phyloP scores from a whole-genome alignment of 345 rosid species.

The Citrus mangshanensis region DNA sequence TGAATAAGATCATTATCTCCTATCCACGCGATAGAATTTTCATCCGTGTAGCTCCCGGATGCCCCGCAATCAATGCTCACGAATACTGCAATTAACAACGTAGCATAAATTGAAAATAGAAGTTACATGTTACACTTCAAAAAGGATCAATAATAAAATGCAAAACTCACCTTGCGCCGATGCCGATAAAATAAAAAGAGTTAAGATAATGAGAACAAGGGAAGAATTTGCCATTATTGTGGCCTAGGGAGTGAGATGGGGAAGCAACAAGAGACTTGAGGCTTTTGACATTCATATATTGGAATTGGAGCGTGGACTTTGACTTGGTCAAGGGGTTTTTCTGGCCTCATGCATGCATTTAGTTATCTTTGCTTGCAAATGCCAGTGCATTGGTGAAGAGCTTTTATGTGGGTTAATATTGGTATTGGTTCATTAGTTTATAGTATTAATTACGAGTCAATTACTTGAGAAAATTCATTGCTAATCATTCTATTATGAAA shows the following conservation, averaged over 20 bases:
- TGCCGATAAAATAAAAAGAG: slow-evolving; percentile 17
- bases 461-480: too few species aligned
- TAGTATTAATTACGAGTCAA: too few species aligned
- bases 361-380: neutral
- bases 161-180: slow-evolving; percentile 21
- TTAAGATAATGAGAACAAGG: slow-evolving; percentile 13
- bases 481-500: too few species aligned
- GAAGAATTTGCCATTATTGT: slow-evolving; percentile 8
- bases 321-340: neutral
- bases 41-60: slow-evolving; percentile 18
- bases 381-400: neutral
- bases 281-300: neutral
- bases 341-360: neutral
- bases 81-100: slow-evolving; percentile 5
- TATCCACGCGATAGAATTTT: slow-evolving; percentile 14
- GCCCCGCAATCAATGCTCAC: slow-evolving; percentile 37
- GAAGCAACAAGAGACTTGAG: neutral
- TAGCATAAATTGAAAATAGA: neutral
- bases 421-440: too few species aligned
- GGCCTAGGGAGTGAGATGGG: neutral
- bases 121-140: neutral
- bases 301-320: neutral
- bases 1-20: slow-evolving; percentile 27
- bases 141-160: neutral
- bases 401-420: neutral